phyloP scores from a whole-genome alignment of 352 stramenopile species.

The Plasmopara viticola region DNA sequence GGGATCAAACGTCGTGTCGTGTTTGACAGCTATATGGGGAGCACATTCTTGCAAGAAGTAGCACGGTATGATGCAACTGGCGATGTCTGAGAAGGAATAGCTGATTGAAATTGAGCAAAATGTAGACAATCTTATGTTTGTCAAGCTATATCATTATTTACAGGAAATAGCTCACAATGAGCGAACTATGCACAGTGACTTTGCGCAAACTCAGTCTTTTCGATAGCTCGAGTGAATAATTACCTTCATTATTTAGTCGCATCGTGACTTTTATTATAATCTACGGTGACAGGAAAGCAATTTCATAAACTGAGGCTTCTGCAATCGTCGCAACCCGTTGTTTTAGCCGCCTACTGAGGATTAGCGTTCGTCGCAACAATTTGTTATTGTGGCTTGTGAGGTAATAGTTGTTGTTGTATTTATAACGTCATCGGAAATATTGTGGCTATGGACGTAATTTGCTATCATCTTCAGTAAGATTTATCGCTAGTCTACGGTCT shows the following conservation, averaged over 20 bases:
- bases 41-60: not conserved
- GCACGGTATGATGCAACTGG: not conserved
- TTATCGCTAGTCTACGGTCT: not conserved
- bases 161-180: too few relatives aligned
- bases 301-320: not conserved
- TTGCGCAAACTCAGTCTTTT: too few relatives aligned
- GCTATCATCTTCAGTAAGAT: not conserved
- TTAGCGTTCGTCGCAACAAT: not conserved
- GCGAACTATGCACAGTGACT: too few relatives aligned
- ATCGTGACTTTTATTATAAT: not conserved
- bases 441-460: not conserved
- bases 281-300: not conserved
- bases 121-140: not conserved
- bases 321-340: too few relatives aligned
- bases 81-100: not conserved
- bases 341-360: too few relatives aligned
- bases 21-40: not conserved
- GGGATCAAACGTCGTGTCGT: not conserved
- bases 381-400: not conserved
- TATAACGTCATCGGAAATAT: not conserved
- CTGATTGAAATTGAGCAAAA: not conserved
- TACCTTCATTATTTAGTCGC: too few relatives aligned
- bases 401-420: not conserved
- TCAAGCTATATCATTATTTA: not conserved
- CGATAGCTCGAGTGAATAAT: too few relatives aligned